Base-by-base conservation (phyloP, 2,329 filamentous ascomycete species). In the Verticillium alfalfae region DNA sequence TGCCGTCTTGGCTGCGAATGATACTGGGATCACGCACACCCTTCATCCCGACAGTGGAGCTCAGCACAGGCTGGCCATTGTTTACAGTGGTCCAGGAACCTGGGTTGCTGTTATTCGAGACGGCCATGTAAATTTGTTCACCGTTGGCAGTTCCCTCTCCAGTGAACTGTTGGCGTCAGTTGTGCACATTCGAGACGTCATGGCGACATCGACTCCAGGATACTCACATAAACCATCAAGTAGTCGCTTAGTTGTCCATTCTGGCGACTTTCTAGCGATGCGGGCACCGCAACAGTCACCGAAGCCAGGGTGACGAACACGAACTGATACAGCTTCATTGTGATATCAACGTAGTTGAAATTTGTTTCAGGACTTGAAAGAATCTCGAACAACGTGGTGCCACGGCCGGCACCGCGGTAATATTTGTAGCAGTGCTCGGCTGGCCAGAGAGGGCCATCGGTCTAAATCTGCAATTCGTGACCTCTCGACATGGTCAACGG, bases 21-120 rank as follows among this genome's bases (percentile, higher is more conserved):
- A 79, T 66, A 63, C 77, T 78, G 2, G 77, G 77, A 61, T 79
- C 76, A 22, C 77, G 70, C 6, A 78, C 65, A 13, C 77, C 77
- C 45, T 67, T 74, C 3, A 76, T 78, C 37, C 77, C 77, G 55
- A 71, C 58, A 0, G 69, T 74, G 1, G 77, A 78, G 1, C 70
- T 71, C 31, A 78, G 66, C 10, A 74, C 68, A 0, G 76, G 73
- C 41, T 75, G 67, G 4, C 73, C 75, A 15, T 68, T 68, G 61
- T 78, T 78, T 60, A 78, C 61, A 60, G 77, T 74, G 38, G 66
- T 69, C 77, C 77, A 79, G 52, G 68, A 69, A 6, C 78, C 65
- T 3, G 77, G 76, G 65, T 79, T 72, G 65, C 78, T 79, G 58
- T 76, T 76, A 10, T 75, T 70, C 63, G 72, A 76, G 26, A 75